Evolutionary conservation across 1,284 basidiomycete genomes (phyloP).

Genomic region (Leccinum subfulvum): DNA sequence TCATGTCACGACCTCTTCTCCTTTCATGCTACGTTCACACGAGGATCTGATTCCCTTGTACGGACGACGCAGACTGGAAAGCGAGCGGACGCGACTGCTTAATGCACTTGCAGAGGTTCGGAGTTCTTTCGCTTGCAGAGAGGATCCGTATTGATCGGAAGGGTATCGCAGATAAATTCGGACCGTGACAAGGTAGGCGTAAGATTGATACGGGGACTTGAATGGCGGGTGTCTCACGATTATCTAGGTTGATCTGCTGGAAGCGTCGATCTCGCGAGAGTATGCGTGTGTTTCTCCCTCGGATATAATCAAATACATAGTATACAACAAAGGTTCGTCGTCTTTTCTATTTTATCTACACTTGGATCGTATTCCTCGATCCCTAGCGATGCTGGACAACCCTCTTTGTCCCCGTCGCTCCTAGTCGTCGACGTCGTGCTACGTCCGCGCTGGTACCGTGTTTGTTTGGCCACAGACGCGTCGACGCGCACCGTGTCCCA

Average conservation of each 20-base stretch:
- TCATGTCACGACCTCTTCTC: neutral
- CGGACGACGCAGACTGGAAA: constrained; percentile 55
- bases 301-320: constrained; percentile 18
- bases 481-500: constrained; percentile 32
- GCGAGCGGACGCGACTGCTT: constrained; percentile 64
- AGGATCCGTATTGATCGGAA: constrained; percentile 12
- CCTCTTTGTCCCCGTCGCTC: constrained; percentile 17
- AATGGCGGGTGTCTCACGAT: constrained; percentile 8
- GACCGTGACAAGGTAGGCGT: constrained; percentile 67
- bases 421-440: constrained; percentile 12
- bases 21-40: neutral
- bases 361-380: constrained; percentile 29
- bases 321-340: constrained; percentile 32
- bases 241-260: constrained; percentile 51
- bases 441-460: constrained; percentile 18
- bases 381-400: constrained; percentile 15
- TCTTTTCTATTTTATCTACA: constrained; percentile 22
- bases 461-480: constrained; percentile 37
- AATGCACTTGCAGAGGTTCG: constrained; percentile 65
- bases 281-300: constrained; percentile 32
- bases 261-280: constrained; percentile 61
- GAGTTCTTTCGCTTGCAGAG: constrained; percentile 5
- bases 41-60: constrained; percentile 14
- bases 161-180: constrained; percentile 59
- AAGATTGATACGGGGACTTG: constrained; percentile 6